phyloP scores from a whole-genome alignment of 1,139 yeast genomes.

The Hansenula lynferdii region DNA sequence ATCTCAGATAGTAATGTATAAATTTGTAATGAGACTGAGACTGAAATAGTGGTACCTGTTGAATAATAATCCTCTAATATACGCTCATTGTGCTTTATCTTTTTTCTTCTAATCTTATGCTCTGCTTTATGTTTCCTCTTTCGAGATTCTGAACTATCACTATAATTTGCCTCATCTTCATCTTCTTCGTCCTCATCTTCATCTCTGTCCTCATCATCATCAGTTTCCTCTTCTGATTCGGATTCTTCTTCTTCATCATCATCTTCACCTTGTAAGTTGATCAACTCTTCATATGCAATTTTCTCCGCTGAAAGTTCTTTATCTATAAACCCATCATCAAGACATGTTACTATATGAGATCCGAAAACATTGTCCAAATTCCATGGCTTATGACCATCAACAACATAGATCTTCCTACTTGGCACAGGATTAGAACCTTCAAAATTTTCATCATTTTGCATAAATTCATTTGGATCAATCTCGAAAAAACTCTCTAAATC shows the following conservation, averaged over 20 bases:
- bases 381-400: slow-evolving; percentile 97
- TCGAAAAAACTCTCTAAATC: slow-evolving; percentile 80
- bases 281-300: slow-evolving; percentile 48
- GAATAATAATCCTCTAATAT: slow-evolving; percentile 65
- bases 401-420: slow-evolving; percentile 59
- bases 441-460: slow-evolving; percentile 20
- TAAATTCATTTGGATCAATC: slow-evolving; percentile 47
- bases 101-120: slow-evolving; percentile 29
- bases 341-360: slow-evolving; percentile 70
- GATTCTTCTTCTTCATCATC: slow-evolving; percentile 22
- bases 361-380: slow-evolving; percentile 90
- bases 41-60: slow-evolving; percentile 74
- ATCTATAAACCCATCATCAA: slow-evolving; percentile 81
- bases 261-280: slow-evolving; percentile 28
- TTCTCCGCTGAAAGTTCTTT: slow-evolving; percentile 48
- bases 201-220: no score
- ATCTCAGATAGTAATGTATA: slow-evolving; percentile 76
- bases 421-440: slow-evolving; percentile 25
- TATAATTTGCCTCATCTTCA: slow-evolving; percentile 32
- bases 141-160: slow-evolving; percentile 25
- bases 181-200: slow-evolving; percentile 25
- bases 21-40: slow-evolving; percentile 74
- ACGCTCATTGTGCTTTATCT: slow-evolving; percentile 43
- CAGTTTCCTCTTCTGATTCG: no score
- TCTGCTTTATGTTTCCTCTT: slow-evolving; percentile 32